Conservation (phyloP, 192 early-diverging fungal genomes). For the Coemansia sp. region DNA sequence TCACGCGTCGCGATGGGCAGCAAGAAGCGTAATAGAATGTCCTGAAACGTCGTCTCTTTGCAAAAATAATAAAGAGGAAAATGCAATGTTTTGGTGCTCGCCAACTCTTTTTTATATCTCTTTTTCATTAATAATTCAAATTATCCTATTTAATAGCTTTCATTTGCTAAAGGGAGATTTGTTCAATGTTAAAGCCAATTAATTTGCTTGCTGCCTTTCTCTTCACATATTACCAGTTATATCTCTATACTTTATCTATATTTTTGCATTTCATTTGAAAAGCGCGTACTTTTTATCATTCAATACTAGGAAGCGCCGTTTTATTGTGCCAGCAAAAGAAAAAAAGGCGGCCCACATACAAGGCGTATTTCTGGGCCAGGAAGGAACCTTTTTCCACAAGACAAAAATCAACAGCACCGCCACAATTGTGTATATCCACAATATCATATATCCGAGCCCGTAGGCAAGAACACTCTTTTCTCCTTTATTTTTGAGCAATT, state of each 20-base stretch:
- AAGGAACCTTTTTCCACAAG: background rate
- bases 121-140: background rate
- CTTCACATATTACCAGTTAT: background rate
- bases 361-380: background rate
- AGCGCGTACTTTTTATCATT: background rate
- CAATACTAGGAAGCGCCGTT: background rate
- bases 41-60: background rate
- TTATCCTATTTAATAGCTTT: background rate
- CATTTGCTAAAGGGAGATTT: background rate
- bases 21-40: background rate
- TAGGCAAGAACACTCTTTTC: background rate
- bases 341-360: background rate
- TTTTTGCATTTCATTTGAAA: conserved; percentile 2
- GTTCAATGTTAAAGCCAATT: background rate
- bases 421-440: background rate
- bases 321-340: background rate
- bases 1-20: background rate
- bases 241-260: background rate
- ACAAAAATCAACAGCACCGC: background rate
- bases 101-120: background rate
- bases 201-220: background rate
- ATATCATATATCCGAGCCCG: background rate
- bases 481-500: background rate
- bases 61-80: too few species aligned
- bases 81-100: background rate